Conservation (phyloP, 139 green algal genomes). For the Picochlorum sp. region DNA sequence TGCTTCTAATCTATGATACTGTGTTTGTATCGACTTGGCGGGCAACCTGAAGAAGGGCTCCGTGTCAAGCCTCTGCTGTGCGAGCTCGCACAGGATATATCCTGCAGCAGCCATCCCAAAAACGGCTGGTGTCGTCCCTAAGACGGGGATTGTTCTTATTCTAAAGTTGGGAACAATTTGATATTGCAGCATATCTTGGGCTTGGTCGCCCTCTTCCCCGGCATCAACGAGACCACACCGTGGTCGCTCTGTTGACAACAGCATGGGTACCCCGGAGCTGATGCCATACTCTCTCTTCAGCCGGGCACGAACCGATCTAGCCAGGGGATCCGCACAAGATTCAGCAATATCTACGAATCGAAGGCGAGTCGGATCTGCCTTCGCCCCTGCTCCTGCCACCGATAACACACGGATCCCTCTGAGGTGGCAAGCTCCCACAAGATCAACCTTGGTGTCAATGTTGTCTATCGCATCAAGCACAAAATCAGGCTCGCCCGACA, state of each 20-base stretch:
- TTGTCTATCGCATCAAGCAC: constrained; percentile 99
- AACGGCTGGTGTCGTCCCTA: constrained; percentile 82
- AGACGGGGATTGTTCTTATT: constrained; percentile 89
- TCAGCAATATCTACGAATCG: constrained; percentile 81
- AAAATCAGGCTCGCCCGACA: constrained; percentile 71
- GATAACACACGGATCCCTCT: constrained; percentile 70
- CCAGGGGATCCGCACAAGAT: constrained; percentile 69
- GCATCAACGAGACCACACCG: constrained; percentile 59
- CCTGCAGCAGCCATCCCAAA: constrained; percentile 87
- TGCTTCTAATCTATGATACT: constrained; percentile 58
- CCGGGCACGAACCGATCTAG: constrained; percentile 63
- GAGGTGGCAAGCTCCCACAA: constrained; percentile 77
- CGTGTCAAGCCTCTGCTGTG: constrained; percentile 41
- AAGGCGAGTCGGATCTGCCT: constrained; percentile 88
- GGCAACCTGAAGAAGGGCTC: constrained; percentile 62
- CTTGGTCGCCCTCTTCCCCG: constrained; percentile 23
- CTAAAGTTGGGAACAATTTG: constrained; percentile 93
- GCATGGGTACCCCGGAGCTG: constrained; percentile 49
- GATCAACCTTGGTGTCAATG: constrained; percentile 92
- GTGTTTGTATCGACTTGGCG: constrained; percentile 23
- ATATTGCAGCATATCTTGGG: constrained; percentile 54
- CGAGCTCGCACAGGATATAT: constrained; percentile 75
- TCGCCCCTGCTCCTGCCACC: constrained; percentile 73
- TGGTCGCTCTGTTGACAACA: constrained; percentile 84
- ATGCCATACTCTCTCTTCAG: constrained; percentile 62